Conservation (phyloP, 352 stramenopile species). For the Phytophthora fragariaefolia region DNA sequence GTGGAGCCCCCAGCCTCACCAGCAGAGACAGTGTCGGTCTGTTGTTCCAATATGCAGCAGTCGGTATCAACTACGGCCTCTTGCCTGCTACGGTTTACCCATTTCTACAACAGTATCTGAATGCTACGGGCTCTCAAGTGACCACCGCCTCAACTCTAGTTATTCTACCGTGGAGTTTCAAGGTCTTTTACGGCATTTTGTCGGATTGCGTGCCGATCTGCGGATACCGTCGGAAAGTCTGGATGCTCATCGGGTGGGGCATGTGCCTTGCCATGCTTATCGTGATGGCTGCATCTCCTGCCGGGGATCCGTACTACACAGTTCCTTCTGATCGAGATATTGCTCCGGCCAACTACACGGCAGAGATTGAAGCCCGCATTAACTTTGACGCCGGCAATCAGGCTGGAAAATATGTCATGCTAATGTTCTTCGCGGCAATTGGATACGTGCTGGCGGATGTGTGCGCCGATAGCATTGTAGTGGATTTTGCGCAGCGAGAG, state of each 20-base stretch:
- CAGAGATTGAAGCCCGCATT: conserved; percentile 28
- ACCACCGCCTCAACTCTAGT: conserved; percentile 44
- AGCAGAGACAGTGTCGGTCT: conserved; percentile 43
- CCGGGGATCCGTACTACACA: conserved; percentile 44
- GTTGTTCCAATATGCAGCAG: conserved; percentile 44
- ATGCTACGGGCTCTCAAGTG: conserved; percentile 30
- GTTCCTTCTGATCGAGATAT: conserved; percentile 25
- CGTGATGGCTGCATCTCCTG: conserved; percentile 30
- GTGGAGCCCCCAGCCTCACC: conserved; percentile 32
- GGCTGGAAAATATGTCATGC: conserved; percentile 43
- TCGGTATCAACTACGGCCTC: conserved; percentile 42
- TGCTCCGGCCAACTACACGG: conserved; percentile 20
- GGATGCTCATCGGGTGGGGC: conserved; percentile 49
- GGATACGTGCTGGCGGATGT: conserved; percentile 66
- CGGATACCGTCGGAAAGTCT: conserved; percentile 28
- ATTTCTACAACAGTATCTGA: conserved; percentile 52
- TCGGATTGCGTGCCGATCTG: conserved; percentile 73
- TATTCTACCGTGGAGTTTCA: conserved; percentile 68
- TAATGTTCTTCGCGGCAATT: conserved; percentile 57
- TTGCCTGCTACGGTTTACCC: conserved; percentile 47
- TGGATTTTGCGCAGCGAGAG: conserved; percentile 46
- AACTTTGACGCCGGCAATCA: conserved; percentile 26
- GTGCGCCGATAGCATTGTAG: conserved; percentile 52
- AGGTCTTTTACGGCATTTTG: conserved; percentile 42
- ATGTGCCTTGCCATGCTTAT: conserved; percentile 37